Conservation (phyloP, 139 green algal genomes). For the Coelastrella sp. region DNA sequence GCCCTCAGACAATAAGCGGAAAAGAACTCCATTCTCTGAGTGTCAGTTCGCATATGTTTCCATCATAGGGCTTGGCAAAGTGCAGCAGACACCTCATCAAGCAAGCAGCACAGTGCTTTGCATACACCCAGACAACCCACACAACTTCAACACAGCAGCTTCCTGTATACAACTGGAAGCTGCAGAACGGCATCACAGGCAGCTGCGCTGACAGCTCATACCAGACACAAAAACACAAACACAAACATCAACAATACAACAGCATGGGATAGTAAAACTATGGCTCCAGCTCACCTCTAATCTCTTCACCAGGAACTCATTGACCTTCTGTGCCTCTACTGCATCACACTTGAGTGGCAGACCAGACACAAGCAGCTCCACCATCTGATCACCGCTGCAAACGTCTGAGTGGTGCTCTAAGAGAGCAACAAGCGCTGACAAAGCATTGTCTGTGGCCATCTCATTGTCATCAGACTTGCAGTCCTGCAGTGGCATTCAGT, state of each 20-base stretch:
- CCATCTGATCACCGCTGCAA: conserved; percentile 43
- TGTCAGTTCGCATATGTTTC: conserved; percentile 20
- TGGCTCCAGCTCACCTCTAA: conserved; percentile 56
- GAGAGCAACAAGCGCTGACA: conserved; percentile 79
- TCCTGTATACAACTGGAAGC: neutral
- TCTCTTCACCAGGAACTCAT: conserved; percentile 84
- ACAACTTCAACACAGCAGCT: neutral
- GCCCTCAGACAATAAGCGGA: conserved; percentile 35
- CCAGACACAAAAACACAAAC: neutral
- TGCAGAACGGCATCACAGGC: neutral
- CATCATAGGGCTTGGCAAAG: conserved; percentile 7
- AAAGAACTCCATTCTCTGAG: conserved; percentile 20
- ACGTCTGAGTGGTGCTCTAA: conserved; percentile 60
- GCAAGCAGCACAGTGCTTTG: too few species aligned
- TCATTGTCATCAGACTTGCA: conserved; percentile 73
- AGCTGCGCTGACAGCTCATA: neutral
- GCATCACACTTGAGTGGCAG: conserved; percentile 80
- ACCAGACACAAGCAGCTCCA: conserved; percentile 62
- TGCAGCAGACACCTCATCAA: neutral
- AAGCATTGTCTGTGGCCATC: conserved; percentile 86
- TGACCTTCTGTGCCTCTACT: conserved; percentile 78
- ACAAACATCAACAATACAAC: neutral
- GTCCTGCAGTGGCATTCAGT: conserved; percentile 13
- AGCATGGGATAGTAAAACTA: neutral
- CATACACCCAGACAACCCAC: too few species aligned